Percentiles rank a stretch among this genome's conserved stretches.
These are phyloP conservation scores for Claviceps sp. DNA, from an alignment of 2,329 filamentous ascomycete genomes.

Conservation along the genomic window DNA sequence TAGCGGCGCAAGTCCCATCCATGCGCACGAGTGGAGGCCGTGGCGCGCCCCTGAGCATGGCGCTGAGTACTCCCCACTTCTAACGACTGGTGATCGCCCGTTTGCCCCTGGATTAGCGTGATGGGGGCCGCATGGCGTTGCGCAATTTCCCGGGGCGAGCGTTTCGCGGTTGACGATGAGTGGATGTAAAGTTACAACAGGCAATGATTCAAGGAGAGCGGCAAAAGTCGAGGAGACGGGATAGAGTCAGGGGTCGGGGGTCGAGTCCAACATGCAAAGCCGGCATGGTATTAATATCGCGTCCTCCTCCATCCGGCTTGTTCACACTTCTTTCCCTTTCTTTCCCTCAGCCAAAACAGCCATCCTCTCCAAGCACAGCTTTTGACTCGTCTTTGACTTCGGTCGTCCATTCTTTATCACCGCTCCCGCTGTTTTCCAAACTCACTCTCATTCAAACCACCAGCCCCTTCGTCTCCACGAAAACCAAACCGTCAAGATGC, in stretches of 20 bases:
- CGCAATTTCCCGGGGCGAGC: background rate
- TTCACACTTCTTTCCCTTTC: constrained; percentile 13
- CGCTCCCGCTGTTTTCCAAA: constrained; percentile 18
- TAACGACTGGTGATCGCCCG: background rate
- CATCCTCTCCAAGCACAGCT: constrained; percentile 21
- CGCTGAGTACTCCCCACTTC: background rate
- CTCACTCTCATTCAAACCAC: background rate
- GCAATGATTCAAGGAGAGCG: background rate
- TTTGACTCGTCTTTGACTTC: constrained; percentile 35
- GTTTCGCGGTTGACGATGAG: background rate
- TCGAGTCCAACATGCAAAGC: background rate
- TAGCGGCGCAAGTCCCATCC: background rate
- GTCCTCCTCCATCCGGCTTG: constrained; percentile 19
- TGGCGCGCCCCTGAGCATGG: constrained; percentile 3
- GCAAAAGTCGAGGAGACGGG: background rate
- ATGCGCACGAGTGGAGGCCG: background rate
- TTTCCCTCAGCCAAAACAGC: constrained; percentile 30
- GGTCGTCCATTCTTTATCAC: constrained; percentile 43
- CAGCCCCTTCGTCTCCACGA: constrained; percentile 17
- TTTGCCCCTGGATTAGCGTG: constrained; percentile 9
- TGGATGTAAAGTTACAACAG: background rate
- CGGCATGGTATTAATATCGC: constrained; percentile 32
- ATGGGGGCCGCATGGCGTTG: constrained; percentile 1
- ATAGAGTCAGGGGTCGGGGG: background rate
- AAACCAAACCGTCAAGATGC: constrained; percentile 41